Base-by-base conservation (phyloP, 208 protist genomes). In the Angomonas ambiguus region DNA sequence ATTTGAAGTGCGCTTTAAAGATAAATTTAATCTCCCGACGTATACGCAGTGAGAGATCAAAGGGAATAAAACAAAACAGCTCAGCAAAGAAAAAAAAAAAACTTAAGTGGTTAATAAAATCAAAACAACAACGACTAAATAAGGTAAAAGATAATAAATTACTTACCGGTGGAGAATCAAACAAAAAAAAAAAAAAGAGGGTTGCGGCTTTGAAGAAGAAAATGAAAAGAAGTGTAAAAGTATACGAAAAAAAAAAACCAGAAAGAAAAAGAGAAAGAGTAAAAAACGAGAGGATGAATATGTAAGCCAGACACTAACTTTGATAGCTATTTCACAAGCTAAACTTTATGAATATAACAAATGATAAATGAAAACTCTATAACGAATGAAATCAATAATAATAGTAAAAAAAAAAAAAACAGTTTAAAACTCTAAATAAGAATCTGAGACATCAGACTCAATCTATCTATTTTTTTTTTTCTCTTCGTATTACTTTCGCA, bases 161-260 rank as follows among this genome's bases (percentile, higher is more conserved):
- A 25, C 4, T 4, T 4, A 55, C 8, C 8, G 6, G 28, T 30
- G 28, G 22, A 25, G 3, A 55, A 4, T 16, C 4, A 48, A 48
- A 20, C n/a, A 67, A 42, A 57, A 68, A 51, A 68, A 61, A 48
- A 68, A 51, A 38, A 68, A 61, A 65, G 56, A 51, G 0, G 38
- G 6, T 20, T 2, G 27, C 5, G n/a, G 25, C 18, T 20, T 22
- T 25, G 48, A 42, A 18, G 55, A 18, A 65, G 59, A 18, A 22
- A n/a, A 45, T 27, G 18, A 66, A 68, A 72, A 51, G 66, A 67
- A 53, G 6, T 27, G 31, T 28, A 5, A 56, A 56, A 56, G 16
- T 56, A 27, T 18, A 30, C 53, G 66, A 5, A 59, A 60, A 68
- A 51, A 59, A 32, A 59, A 34, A 59, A 6, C 48, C 27, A 69